A percentile compares a stretch with the other conserved stretches of the same genome.
phyloP scores from a whole-genome alignment of 2,329 filamentous ascomycete species.

The Penicillium verrucosum region DNA sequence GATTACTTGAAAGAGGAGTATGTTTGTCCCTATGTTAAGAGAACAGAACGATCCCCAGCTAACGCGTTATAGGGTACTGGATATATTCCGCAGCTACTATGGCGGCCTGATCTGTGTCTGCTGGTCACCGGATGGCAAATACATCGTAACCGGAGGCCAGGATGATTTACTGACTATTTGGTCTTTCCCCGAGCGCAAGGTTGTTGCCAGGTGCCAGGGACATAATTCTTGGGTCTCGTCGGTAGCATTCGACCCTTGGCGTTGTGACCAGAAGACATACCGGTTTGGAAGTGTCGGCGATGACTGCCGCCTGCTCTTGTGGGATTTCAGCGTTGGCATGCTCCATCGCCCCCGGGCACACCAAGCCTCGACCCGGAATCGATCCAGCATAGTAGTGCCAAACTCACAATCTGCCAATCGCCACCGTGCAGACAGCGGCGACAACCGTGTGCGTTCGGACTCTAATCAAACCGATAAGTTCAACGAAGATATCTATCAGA shows the following conservation, averaged over 20 bases:
- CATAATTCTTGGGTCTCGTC: slow-evolving; percentile 94
- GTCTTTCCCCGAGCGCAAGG: slow-evolving; percentile 76
- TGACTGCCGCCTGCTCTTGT: slow-evolving; percentile 83
- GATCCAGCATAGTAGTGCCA: slow-evolving; percentile 34
- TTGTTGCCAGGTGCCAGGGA: slow-evolving; percentile 89
- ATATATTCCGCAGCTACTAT: slow-evolving; percentile 87
- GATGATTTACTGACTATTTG: slow-evolving; percentile 96
- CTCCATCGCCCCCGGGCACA: slow-evolving; percentile 78
- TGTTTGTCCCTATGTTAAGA: slow-evolving; percentile 29
- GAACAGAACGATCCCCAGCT: slow-evolving; percentile 2
- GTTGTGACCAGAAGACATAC: slow-evolving; percentile 93
- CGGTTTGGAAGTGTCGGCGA: slow-evolving; percentile 95
- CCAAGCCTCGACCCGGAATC: slow-evolving; percentile 38
- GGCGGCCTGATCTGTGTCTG: slow-evolving; percentile 89
- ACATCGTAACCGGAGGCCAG: slow-evolving; percentile 90
- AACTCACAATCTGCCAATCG: slow-evolving; percentile 47
- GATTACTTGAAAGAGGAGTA: slow-evolving; percentile 90
- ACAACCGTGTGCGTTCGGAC: slow-evolving; percentile 64
- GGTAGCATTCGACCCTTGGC: slow-evolving; percentile 94
- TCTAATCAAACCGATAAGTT: slow-evolving; percentile 58
- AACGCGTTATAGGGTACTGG: slow-evolving; percentile 64
- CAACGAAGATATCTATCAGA: slow-evolving; percentile 52
- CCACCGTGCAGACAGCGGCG: slow-evolving; percentile 60
- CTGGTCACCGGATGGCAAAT: slow-evolving; percentile 97
- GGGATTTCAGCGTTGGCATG: slow-evolving; percentile 98